Conservation (phyloP, 306 rosid species). For the Ormosia emarginata region DNA sequence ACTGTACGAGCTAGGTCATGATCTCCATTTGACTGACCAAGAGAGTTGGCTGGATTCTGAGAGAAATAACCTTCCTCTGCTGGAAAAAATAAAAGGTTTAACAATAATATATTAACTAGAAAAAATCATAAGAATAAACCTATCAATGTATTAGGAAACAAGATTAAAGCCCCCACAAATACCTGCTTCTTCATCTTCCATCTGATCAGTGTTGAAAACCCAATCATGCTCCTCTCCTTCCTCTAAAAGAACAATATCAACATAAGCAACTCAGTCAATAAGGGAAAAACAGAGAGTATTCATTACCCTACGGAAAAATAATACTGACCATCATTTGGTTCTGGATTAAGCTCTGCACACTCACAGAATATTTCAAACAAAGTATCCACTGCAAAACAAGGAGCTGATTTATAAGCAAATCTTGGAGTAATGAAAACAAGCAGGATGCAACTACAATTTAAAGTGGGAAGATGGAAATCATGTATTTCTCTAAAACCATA, state of each 20-base stretch:
- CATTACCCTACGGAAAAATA: background rate
- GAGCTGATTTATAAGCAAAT: background rate
- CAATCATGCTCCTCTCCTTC: constrained; percentile 65
- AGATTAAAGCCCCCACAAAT: background rate
- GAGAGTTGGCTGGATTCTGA: constrained; percentile 40
- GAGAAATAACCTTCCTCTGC: constrained; percentile 46
- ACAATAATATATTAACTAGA: background rate
- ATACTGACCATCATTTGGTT: constrained; percentile 64
- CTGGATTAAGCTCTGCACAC: constrained; percentile 96
- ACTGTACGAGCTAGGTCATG: constrained; percentile 65
- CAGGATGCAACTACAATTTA: background rate
- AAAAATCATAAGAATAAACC: background rate
- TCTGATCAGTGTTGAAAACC: constrained; percentile 67
- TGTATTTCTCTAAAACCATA: background rate
- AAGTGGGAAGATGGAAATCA: background rate
- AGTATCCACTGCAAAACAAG: constrained; percentile 56
- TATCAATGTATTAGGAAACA: background rate
- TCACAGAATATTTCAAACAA: constrained; percentile 72
- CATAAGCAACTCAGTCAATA: background rate
- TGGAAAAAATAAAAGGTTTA: constrained; percentile 12
- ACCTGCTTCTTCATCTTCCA: constrained; percentile 63
- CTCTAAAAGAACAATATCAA: constrained; percentile 20
- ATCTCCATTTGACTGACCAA: constrained; percentile 83
- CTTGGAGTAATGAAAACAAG: background rate
- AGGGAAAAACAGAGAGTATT: background rate